Percentiles rank a stretch among this genome's conserved stretches.
These are phyloP conservation scores for Chalaropsis ovoidea DNA, from an alignment of 2,329 filamentous ascomycete genomes.

Conservation along the genomic window DNA sequence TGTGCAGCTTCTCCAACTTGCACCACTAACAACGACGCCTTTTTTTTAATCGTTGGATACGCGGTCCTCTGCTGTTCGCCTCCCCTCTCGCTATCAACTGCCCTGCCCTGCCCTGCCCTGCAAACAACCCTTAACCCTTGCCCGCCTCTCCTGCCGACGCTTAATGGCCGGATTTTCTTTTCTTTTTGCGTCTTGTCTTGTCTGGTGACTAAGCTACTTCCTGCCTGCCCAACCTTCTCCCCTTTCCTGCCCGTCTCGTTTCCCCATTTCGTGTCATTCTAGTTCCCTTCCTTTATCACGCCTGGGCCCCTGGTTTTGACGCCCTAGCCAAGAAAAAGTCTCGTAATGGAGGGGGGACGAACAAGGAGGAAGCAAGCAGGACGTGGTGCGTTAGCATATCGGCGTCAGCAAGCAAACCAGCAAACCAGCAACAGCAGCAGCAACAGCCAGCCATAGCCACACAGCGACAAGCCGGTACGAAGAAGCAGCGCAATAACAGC, in stretches of 20 bases:
- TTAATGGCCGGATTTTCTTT: background rate
- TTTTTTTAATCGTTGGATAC: too few relatives aligned
- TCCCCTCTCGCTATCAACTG: too few relatives aligned
- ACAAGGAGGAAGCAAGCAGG: too few relatives aligned
- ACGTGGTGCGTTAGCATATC: slow-evolving; percentile 3
- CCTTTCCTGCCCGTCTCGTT: background rate
- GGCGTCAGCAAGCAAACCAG: background rate
- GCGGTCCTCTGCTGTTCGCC: too few relatives aligned
- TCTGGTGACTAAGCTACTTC: background rate
- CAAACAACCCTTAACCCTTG: too few relatives aligned
- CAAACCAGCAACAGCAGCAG: background rate
- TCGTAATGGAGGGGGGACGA: too few relatives aligned
- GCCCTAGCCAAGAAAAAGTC: background rate
- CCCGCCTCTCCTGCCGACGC: background rate
- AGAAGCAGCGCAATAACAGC: background rate
- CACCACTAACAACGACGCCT: too few relatives aligned
- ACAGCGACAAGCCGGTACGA: background rate
- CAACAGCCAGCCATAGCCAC: background rate
- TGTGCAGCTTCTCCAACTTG: too few relatives aligned
- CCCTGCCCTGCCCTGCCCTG: too few relatives aligned
- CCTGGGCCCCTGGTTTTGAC: background rate
- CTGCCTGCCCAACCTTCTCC: background rate
- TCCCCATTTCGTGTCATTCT: background rate
- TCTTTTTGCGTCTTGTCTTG: background rate
- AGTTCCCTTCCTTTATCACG: background rate